Conservation (phyloP, 306 rosid species). For the cucumber (Cucumis sativus) region Cucumber_9930_V3 NC_026655.2:7613001-7613500, state of each 20-base stretch:
- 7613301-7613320: slow-evolving; percentile 59
- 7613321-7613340: slow-evolving; percentile 84
- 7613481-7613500: too few relatives aligned
- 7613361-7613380: slow-evolving; percentile 5
- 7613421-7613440: neutral
- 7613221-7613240: neutral
- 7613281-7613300: slow-evolving; percentile 61
- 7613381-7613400: slow-evolving; percentile 3
- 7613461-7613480: too few relatives aligned
- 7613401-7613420: neutral
- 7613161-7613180: neutral
- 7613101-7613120: neutral
- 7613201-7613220: neutral
- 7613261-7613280: slow-evolving; percentile 73
- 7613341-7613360: slow-evolving; percentile 78
- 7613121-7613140: neutral
- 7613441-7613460: neutral
- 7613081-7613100: neutral
- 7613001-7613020: neutral
- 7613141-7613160: neutral
- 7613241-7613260: slow-evolving; percentile 59
- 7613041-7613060: neutral
- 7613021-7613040: neutral
- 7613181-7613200: neutral
- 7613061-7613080: neutral